Evolutionary conservation across 768 basidiomycete species (phyloP).

Genomic region (Gymnopilus dilepis): DNA sequence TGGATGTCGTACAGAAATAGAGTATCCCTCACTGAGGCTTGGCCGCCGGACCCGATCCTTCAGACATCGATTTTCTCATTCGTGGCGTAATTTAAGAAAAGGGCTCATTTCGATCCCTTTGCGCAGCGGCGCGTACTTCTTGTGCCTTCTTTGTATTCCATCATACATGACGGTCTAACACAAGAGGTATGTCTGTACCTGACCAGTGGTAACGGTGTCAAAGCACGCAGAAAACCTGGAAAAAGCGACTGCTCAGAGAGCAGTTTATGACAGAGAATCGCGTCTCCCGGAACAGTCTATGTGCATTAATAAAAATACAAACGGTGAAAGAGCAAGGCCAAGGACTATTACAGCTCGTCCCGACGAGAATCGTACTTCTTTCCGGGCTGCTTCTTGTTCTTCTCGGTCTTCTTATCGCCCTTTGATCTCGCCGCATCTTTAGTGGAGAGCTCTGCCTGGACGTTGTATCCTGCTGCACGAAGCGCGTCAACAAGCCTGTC

Average conservation of each 20-base stretch:
- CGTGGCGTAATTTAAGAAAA: background rate
- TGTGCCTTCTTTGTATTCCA: background rate
- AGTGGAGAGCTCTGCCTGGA: constrained; percentile 40
- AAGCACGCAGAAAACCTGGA: background rate
- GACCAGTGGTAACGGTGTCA: background rate
- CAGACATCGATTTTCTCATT: background rate
- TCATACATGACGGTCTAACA: background rate
- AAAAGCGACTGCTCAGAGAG: background rate
- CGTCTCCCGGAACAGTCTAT: background rate
- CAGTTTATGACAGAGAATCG: background rate
- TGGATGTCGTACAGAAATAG: background rate
- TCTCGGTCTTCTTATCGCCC: constrained; percentile 27
- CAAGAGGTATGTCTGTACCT: background rate
- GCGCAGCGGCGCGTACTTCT: background rate
- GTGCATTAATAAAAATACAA: constrained; percentile 26
- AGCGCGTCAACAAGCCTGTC: constrained; percentile 51
- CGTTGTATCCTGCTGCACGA: constrained; percentile 57
- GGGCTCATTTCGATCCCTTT: background rate
- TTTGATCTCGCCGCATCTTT: constrained; percentile 26
- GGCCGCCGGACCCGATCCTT: background rate
- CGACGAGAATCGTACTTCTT: constrained; percentile 23
- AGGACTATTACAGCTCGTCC: constrained; percentile 25
- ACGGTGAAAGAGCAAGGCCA: constrained; percentile 13
- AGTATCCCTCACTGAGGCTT: background rate
- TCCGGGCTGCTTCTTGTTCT: constrained; percentile 30